Conservation (phyloP, 1,284 basidiomycete genomes). For the Malassezia brasiliensis region DNA sequence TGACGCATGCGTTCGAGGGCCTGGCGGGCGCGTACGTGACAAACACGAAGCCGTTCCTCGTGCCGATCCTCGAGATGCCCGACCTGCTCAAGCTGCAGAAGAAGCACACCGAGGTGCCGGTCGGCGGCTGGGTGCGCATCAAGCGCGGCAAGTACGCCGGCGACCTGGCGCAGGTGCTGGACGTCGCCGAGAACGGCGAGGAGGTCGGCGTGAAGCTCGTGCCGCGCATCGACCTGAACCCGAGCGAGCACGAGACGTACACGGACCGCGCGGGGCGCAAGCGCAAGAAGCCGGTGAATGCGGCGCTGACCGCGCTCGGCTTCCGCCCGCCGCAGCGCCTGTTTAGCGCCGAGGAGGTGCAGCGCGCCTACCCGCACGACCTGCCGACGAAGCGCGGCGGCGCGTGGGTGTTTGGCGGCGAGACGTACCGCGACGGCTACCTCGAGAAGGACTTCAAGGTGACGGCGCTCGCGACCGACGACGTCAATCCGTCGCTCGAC, state of each 20-base stretch:
- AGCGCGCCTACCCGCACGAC: conserved; percentile 70
- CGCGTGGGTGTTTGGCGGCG: conserved; percentile 64
- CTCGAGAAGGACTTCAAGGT: conserved; percentile 92
- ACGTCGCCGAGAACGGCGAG: conserved; percentile 84
- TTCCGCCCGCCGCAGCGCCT: conserved; percentile 81
- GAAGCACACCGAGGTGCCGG: conserved; percentile 72
- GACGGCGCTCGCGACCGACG: conserved; percentile 67
- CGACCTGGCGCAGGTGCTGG: conserved; percentile 89
- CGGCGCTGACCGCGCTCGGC: conserved; percentile 37
- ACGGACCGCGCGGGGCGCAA: conserved; percentile 49
- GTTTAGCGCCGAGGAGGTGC: conserved; percentile 88
- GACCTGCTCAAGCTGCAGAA: conserved; percentile 91
- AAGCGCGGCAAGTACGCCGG: conserved; percentile 86
- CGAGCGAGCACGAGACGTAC: conserved; percentile 43
- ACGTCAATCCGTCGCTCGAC: conserved; percentile 88
- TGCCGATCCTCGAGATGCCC: conserved; percentile 97
- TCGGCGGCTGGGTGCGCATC: conserved; percentile 89
- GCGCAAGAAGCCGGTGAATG: conserved; percentile 42
- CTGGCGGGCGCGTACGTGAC: conserved; percentile 80
- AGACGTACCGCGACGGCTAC: conserved; percentile 88
- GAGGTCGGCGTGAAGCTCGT: conserved; percentile 87
- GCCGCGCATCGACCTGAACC: conserved; percentile 85
- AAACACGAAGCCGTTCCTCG: conserved; percentile 61
- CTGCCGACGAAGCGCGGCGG: conserved; percentile 51
- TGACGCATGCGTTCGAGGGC: conserved; percentile 72